Evolutionary conservation across 495 filamentous ascomycete species (phyloP).

Genomic region (Xylaria cubensis): DNA sequence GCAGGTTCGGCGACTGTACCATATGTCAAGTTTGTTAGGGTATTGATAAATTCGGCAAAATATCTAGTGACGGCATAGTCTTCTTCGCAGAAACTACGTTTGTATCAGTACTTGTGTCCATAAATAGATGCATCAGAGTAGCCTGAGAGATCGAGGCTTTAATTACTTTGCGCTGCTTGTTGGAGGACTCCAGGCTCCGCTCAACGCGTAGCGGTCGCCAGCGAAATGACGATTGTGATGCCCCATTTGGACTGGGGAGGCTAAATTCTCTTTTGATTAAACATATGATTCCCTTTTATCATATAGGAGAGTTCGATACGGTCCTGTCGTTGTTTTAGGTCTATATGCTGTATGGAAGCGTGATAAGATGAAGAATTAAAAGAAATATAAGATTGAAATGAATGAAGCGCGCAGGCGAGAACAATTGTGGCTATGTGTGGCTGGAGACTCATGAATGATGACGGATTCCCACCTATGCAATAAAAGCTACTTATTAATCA

Average conservation of each 20-base stretch:
- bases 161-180: slow-evolving; percentile 44
- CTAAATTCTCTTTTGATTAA: neutral
- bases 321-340: neutral
- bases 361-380: neutral
- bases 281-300: neutral
- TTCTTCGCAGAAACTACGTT: slow-evolving; percentile 35
- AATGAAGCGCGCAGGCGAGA: neutral
- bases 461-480: no score
- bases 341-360: neutral
- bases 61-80: slow-evolving; percentile 63
- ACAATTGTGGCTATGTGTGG: slow-evolving; percentile 1
- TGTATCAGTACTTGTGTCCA: neutral
- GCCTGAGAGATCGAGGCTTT: neutral
- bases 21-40: slow-evolving; percentile 59
- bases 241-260: slow-evolving; percentile 17
- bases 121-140: neutral
- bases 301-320: neutral
- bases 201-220: slow-evolving; percentile 23
- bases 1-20: slow-evolving; percentile 35
- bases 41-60: slow-evolving; percentile 64
- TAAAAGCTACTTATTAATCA: no score
- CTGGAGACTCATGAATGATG: neutral
- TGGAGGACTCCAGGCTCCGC: slow-evolving; percentile 40
- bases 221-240: slow-evolving; percentile 28
- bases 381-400: neutral